phyloP scores from a whole-genome alignment of 2,329 filamentous ascomycete species.

The Xylariaceae sp. region DNA sequence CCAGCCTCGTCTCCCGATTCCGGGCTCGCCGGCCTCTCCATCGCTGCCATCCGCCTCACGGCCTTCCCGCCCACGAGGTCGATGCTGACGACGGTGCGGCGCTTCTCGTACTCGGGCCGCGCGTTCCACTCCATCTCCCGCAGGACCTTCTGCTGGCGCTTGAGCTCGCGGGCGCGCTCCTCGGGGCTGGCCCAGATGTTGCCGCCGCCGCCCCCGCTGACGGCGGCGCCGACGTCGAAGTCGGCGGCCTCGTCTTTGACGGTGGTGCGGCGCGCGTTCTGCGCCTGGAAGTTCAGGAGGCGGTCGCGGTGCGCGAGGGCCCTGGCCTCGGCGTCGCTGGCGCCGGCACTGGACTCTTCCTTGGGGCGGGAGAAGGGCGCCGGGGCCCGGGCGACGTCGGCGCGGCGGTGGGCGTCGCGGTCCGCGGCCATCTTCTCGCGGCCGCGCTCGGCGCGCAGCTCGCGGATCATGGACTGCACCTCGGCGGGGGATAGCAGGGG shows the following conservation, averaged over 20 bases:
- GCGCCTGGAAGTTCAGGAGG: conserved; percentile 75
- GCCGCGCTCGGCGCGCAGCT: conserved; percentile 80
- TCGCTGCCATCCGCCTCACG: conserved; percentile 64
- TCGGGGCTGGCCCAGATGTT: conserved; percentile 83
- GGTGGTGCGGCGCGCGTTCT: conserved; percentile 79
- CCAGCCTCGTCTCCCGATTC: conserved; percentile 30
- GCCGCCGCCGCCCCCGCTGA: conserved; percentile 40
- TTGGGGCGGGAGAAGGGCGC: conserved; percentile 54
- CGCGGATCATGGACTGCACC: conserved; percentile 78
- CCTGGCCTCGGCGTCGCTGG: conserved; percentile 57
- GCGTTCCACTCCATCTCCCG: conserved; percentile 85
- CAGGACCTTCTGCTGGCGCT: conserved; percentile 77
- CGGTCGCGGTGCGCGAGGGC: conserved; percentile 78
- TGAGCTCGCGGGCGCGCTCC: conserved; percentile 77
- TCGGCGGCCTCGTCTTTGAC: conserved; percentile 79
- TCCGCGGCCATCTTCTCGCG: conserved; percentile 81
- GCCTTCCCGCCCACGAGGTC: conserved; percentile 76
- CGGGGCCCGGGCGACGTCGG: conserved; percentile 60
- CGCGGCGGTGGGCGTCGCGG: conserved; percentile 62
- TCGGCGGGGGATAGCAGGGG: conserved; percentile 69
- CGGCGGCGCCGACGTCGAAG: conserved; percentile 47
- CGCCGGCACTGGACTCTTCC: conserved; percentile 28
- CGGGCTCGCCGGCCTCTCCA: conserved; percentile 55
- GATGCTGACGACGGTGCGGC: conserved; percentile 77
- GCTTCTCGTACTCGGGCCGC: conserved; percentile 83